These are phyloP conservation scores for Alternaria brassicae DNA, from an alignment of 2,329 filamentous ascomycete genomes.

Conservation along the genomic window DNA sequence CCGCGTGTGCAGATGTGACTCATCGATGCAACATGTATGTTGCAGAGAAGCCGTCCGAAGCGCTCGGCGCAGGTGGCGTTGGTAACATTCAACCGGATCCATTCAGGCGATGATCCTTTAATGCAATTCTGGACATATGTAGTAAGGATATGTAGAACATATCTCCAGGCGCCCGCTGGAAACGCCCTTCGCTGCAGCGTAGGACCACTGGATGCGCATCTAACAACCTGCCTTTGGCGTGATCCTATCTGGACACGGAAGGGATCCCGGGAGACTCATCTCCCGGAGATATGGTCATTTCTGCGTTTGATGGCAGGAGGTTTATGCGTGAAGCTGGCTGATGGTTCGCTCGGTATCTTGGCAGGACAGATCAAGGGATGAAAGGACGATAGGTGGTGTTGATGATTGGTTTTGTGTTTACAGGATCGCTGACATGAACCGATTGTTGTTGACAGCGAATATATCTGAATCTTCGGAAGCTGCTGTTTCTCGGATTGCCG, in stretches of 20 bases:
- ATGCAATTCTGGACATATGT: constrained; percentile 4
- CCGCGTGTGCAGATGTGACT: background rate
- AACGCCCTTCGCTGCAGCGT: background rate
- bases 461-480: background rate
- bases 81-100: constrained; percentile 34
- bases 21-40: background rate
- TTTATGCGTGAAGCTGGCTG: constrained; percentile 1
- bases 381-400: background rate
- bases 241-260: background rate
- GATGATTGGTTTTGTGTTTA: too few species aligned
- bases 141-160: background rate
- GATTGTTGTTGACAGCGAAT: background rate
- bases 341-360: background rate
- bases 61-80: constrained; percentile 4
- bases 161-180: background rate
- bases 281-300: background rate
- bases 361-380: background rate
- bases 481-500: background rate
- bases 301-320: background rate
- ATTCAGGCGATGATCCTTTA: constrained; percentile 3
- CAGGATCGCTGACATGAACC: background rate
- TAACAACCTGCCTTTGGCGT: background rate
- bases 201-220: background rate
- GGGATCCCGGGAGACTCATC: background rate
- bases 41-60: background rate